Base-by-base conservation (phyloP, 1,284 basidiomycete species). In the Malassezia pachydermatis region DNA sequence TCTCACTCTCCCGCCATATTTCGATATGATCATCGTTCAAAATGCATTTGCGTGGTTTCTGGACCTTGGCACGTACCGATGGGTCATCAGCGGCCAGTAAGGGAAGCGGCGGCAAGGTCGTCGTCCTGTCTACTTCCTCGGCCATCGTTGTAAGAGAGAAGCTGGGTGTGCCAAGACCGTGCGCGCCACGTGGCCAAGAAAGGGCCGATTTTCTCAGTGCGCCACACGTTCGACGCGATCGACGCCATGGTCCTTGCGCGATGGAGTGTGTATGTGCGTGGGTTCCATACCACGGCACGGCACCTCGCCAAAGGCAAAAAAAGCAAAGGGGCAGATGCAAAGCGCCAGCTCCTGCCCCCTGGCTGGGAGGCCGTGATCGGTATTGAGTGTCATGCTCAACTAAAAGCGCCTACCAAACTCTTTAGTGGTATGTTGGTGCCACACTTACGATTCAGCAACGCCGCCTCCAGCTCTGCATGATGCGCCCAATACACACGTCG, bases 301-400 rank as follows among this genome's bases (percentile, higher is more conserved):
- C 3, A 9, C n/a, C 6, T 13, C 14, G 19, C 11, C 19, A 10
- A 36, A 17, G 34, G 11, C 34, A 10, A 13, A 30, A 30, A 30
- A 30, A 2, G 11, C 34, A 17, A n/a, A n/a, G n/a, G n/a, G n/a
- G n/a, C n/a, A n/a, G n/a, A n/a, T n/a, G n/a, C n/a, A n/a, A n/a
- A n/a, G n/a, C n/a, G n/a, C n/a, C n/a, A n/a, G n/a, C 52, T 54
- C 0, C 55, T 70, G 1, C 63, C 65, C 1, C 14, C 30, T 4
- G 67, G 62, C 34, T 71, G 68, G 68, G 54, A 67, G 41, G 60
- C 90, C 17, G 78, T 94, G 44, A 82, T 98, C 37, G 94, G 94
- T 20, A 83, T 98, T 39, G 92, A 98, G 69, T 86, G 90, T 9
- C 94, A 98, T 68, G 86, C 88, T 0, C 92, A 98, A 73, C 80